These are phyloP conservation scores for Hyaloscypha bicolor DNA, from an alignment of 495 filamentous ascomycete species.

Conservation along the genomic window DNA sequence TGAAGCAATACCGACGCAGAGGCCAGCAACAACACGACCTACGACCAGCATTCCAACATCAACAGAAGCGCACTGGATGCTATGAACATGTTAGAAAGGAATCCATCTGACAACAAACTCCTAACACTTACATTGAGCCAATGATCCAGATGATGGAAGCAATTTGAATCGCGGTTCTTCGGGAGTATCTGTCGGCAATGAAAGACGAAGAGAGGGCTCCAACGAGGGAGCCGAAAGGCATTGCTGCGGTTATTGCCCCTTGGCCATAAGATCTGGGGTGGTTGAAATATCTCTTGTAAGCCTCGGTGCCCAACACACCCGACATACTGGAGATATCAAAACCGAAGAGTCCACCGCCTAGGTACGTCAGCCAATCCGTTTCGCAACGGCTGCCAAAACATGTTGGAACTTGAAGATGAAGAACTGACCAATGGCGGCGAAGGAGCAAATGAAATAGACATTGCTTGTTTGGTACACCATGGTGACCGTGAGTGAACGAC, in stretches of 20 bases:
- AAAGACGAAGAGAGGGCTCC: conserved; percentile 67
- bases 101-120: not conserved
- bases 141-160: conserved; percentile 71
- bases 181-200: conserved; percentile 67
- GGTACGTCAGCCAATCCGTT: conserved; percentile 1
- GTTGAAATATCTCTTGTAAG: conserved; percentile 64
- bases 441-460: conserved; percentile 54
- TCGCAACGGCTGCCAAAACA: not conserved
- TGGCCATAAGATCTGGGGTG: conserved; percentile 57
- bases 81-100: conserved; percentile 20
- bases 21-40: conserved; percentile 70
- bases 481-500: conserved; percentile 6
- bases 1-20: conserved; percentile 76
- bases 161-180: conserved; percentile 71
- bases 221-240: conserved; percentile 76
- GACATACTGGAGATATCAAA: conserved; percentile 76
- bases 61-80: conserved; percentile 60
- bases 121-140: conserved; percentile 56
- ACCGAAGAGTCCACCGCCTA: conserved; percentile 69
- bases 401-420: not conserved
- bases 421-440: conserved; percentile 63
- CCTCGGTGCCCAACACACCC: conserved; percentile 61
- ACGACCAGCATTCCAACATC: conserved; percentile 65
- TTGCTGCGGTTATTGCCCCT: conserved; percentile 67
- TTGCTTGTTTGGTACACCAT: conserved; percentile 24